Evolutionary conservation across 73 alveolate species (phyloP), one percentile per base, ranked within the genome.

Genomic region (Loxodes magnus): DNA sequence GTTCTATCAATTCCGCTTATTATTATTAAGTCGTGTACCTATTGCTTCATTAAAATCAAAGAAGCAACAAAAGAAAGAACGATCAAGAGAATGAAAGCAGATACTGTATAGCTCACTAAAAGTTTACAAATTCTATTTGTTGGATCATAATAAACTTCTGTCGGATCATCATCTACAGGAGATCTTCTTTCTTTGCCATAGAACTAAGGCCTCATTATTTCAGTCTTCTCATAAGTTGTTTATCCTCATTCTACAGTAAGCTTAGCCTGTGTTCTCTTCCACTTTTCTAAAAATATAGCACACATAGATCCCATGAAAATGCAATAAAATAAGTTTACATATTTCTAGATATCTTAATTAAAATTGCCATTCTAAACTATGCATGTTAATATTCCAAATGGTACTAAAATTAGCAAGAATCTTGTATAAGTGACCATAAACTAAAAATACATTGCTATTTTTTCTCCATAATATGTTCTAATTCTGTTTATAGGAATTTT

Each of bases 231-330:
- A 39, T 56, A 73, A 28, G 54, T 58, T 30, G 75, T 39, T 58
- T 73, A 67, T 17, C 87, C 87, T 66, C 66, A 73, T 10, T 34
- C 20, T 2, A 73, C 71, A 25, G 70, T 19, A 29, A 48, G 67
- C 23, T 23, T 9, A 9, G 43, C 71, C 29, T 73, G 59, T 15
- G 37, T 46, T 14, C 81, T 30, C 29, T 73, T 73, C 87, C 87
- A 73, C 28, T 34, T 25, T 43, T 73, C 87, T 19, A 55, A 44
- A 35, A 73, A 73, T 5, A 60, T 43, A 5, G 71, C 38, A 20
- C 62, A 24, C 87, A 79, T 66, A 26, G 67, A 23, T 22, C 51
- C 41, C 15, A 52, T 73, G 35, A 41, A 7, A 12, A 64, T 29
- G 12, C 63, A 53, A 56, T 31, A 64, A n/a, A 59, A 29, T n/a